Evolutionary conservation across 352 stramenopile genomes (phyloP), one percentile per base, ranked within the genome.

Genomic region (Globisporangium sylvaticum): DNA sequence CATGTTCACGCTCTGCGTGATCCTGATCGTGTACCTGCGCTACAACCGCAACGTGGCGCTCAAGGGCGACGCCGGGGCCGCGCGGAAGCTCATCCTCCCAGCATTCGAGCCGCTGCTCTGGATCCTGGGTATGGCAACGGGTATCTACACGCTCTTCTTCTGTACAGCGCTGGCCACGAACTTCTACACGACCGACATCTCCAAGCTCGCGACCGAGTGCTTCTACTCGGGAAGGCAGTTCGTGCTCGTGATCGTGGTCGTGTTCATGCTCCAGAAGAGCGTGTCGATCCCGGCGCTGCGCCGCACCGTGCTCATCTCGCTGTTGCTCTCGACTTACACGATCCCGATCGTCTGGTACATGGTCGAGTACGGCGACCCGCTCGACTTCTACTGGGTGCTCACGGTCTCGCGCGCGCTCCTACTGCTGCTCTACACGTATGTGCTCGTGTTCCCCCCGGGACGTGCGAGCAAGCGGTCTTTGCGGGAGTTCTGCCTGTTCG

Each of bases 71-170:
- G 64, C 70, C 0, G 69, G 68, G 0, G 83, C 83, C 12, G 71
- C 81, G 3, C 71, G 81, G 46, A 91, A 91, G 65, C 65, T 91
- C 50, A 73, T 91, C 29, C 52, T 91, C 32, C 84, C 84, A 10
- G 81, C 82, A 8, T 92, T 90, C 62, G 84, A 89, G 67, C 84
- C 84, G 0, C 65, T 92, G 44, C 67, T 92, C 9, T 88, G 78
- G 80, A 65, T 90, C 10, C 71, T 92, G 4, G 71, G 68, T 1
- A 57, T 15, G 7, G 66, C 71, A 8, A 79, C 82, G 2, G 76
- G 71, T 2, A 31, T 31, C 2, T 90, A 87, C 74, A 69, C 72
- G 12, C 12, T 67, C 1, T 83, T 74, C 58, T 76, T 82, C 22
- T 65, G 69, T 52, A 61, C 61, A 1, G 77, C 78, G 54, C 58